Percentiles rank a stretch among this genome's conserved stretches.
These are phyloP conservation scores for Ascocoryne sarcoides DNA, from an alignment of 2,329 filamentous ascomycete genomes.

Conservation along the genomic window DNA sequence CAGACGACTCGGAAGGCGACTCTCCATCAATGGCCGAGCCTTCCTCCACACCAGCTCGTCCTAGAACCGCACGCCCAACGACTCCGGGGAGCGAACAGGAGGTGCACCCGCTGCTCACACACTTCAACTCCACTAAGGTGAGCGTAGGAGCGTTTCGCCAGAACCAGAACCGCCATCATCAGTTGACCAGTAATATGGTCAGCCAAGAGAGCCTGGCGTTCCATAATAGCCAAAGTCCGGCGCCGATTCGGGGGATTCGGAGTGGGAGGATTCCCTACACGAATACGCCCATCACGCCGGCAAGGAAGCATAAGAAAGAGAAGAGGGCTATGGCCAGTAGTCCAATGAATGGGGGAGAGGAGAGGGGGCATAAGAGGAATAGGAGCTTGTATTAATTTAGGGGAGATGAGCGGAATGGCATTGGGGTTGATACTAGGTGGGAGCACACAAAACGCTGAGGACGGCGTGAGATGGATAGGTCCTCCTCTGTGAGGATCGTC, in stretches of 20 bases:
- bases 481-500: neutral
- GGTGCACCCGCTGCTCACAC: conserved; percentile 48
- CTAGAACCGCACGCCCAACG: conserved; percentile 39
- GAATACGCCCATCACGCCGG: conserved; percentile 58
- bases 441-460: neutral
- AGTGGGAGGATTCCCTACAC: conserved; percentile 57
- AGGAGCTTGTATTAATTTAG: conserved; percentile 20
- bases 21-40: conserved; percentile 1
- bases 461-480: neutral
- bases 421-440: neutral
- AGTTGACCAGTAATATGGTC: conserved; percentile 45
- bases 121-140: conserved; percentile 48
- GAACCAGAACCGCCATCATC: conserved; percentile 48
- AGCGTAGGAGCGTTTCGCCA: conserved; percentile 70
- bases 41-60: conserved; percentile 27
- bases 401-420: neutral
- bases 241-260: conserved; percentile 54
- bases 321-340: conserved; percentile 14
- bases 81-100: conserved; percentile 40
- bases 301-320: conserved; percentile 37
- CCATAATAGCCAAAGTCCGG: conserved; percentile 46
- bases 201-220: conserved; percentile 55
- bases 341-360: conserved; percentile 19
- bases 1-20: conserved; percentile 26
- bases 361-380: conserved; percentile 20